Percentiles rank a stretch among this genome's conserved stretches.
Conservation (phyloP, 2,329 filamentous ascomycete genomes). For the Cryphonectria carpinicola region DNA sequence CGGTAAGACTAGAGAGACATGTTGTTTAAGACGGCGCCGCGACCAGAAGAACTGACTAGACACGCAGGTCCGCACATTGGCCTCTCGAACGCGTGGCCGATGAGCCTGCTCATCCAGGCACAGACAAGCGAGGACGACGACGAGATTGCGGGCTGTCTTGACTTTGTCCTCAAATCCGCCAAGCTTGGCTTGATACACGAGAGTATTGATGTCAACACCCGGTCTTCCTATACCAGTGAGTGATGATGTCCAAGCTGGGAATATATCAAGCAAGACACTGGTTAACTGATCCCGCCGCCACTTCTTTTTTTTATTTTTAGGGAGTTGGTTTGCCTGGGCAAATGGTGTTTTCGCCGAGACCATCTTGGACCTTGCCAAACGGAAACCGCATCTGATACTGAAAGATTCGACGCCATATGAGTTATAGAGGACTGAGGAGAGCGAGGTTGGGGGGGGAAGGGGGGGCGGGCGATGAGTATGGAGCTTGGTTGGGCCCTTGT, state of each 20-base stretch:
- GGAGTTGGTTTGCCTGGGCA: conserved; percentile 78
- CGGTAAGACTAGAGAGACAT: conserved; percentile 52
- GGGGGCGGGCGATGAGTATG: not conserved
- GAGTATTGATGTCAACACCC: conserved; percentile 78
- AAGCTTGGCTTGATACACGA: conserved; percentile 86
- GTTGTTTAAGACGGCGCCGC: too few relatives aligned
- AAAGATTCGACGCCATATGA: conserved; percentile 34
- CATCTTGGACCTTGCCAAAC: conserved; percentile 83
- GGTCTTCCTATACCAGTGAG: conserved; percentile 72
- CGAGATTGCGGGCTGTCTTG: conserved; percentile 77
- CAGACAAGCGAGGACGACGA: conserved; percentile 83
- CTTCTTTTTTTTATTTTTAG: conserved; percentile 39
- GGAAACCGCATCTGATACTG: conserved; percentile 85
- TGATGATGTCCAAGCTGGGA: conserved; percentile 24
- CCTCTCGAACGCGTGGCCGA: conserved; percentile 91
- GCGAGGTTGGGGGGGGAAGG: too few relatives aligned
- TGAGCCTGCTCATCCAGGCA: conserved; percentile 89
- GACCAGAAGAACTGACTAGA: conserved; percentile 20
- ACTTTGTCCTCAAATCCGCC: conserved; percentile 75
- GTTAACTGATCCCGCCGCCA: conserved; percentile 26
- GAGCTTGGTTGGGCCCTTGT: not conserved
- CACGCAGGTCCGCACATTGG: conserved; percentile 70
- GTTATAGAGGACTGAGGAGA: conserved; percentile 24
- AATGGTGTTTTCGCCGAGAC: conserved; percentile 96
- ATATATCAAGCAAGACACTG: not conserved